phyloP scores from a whole-genome alignment of 2,329 filamentous ascomycete species.

The Colletotrichum cereale region DNA sequence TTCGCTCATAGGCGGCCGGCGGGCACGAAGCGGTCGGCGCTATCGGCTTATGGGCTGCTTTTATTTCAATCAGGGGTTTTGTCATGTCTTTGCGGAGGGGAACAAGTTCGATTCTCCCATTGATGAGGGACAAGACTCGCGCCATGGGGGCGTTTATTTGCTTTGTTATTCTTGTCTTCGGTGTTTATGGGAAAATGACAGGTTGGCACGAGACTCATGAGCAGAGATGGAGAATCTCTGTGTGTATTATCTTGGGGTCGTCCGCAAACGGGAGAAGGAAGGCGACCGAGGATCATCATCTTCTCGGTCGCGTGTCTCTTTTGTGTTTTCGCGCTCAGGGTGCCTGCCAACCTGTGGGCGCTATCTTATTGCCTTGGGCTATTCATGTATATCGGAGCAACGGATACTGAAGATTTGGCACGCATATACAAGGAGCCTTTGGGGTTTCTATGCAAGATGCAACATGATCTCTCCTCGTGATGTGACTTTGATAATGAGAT shows the following conservation, averaged over 20 bases:
- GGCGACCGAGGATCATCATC: neutral
- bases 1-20: conserved; percentile 22
- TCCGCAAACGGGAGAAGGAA: conserved; percentile 8
- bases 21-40: conserved; percentile 29
- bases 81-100: conserved; percentile 16
- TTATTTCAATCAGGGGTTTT: conserved; percentile 19
- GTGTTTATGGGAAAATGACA: conserved; percentile 35
- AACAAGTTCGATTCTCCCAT: conserved; percentile 25
- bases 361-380: neutral
- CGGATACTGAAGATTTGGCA: conserved; percentile 24
- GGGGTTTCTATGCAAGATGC: conserved; percentile 11
- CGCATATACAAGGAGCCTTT: conserved; percentile 35
- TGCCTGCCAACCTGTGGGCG: conserved; percentile 19
- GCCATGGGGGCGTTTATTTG: conserved; percentile 37
- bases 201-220: conserved; percentile 35
- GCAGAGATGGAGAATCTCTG: conserved; percentile 28
- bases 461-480: neutral
- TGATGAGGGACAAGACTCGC: conserved; percentile 14
- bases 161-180: conserved; percentile 32
- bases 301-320: conserved; percentile 14
- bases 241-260: conserved; percentile 37
- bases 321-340: conserved; percentile 21
- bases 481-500: neutral
- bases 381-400: conserved; percentile 38
- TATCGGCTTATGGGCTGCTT: conserved; percentile 29